A percentile compares a stretch with the other conserved stretches of the same genome.
phyloP scores from a whole-genome alignment of 305 asterid species.

The Rubia tinctorum region DNA sequence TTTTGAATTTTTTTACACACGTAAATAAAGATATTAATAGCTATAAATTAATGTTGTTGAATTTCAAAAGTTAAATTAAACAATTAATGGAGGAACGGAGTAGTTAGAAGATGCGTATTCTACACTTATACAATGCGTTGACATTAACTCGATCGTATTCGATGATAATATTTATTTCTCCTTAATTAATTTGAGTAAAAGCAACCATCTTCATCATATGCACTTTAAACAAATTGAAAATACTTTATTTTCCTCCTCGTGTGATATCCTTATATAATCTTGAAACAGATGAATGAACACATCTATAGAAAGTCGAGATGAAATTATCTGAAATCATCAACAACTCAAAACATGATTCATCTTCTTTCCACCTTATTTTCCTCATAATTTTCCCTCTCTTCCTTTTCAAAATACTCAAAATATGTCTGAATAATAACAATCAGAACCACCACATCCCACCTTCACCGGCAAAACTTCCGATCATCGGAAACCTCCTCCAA shows the following conservation, averaged over 20 bases:
- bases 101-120: too few relatives aligned
- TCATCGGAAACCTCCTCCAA: conserved; percentile 1
- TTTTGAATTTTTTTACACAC: too few relatives aligned
- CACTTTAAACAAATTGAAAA: too few relatives aligned
- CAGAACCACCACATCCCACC: neutral
- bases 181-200: too few relatives aligned
- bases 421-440: neutral
- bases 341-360: neutral
- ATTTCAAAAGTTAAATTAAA: too few relatives aligned
- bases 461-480: neutral
- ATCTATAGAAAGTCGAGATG: neutral
- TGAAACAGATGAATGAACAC: neutral
- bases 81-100: too few relatives aligned
- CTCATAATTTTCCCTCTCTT: neutral
- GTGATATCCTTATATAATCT: neutral
- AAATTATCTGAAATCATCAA: neutral
- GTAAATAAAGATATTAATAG: too few relatives aligned
- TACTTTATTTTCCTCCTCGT: neutral
- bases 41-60: too few relatives aligned
- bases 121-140: too few relatives aligned
- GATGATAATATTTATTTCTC: too few relatives aligned
- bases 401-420: neutral
- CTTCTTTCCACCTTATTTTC: neutral
- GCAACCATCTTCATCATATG: too few relatives aligned
- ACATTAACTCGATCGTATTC: too few relatives aligned